Conservation (phyloP, 106 monocot genomes). For the Dioscorea alata region DNA sequence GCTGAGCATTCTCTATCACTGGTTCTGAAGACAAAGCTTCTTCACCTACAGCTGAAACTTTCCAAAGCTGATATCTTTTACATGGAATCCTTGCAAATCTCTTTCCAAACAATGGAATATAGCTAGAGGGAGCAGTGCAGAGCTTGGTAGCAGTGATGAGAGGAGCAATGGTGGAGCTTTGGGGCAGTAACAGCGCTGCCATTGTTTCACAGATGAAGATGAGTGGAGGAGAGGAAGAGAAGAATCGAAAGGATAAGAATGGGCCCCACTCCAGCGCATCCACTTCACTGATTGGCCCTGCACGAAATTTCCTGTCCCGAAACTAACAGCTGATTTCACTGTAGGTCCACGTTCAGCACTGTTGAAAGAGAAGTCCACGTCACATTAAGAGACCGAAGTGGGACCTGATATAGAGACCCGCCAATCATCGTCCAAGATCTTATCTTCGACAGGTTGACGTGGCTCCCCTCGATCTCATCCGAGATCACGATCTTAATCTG, state of each 20-base stretch:
- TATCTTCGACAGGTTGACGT: too few species aligned
- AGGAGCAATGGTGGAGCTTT: neutral
- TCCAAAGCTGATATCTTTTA: conserved; percentile 8
- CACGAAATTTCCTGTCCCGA: neutral
- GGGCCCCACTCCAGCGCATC: neutral
- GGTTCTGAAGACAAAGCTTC: conserved; percentile 14
- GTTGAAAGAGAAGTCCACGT: too few species aligned
- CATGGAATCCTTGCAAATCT: neutral
- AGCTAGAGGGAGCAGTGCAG: neutral
- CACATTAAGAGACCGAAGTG: too few species aligned
- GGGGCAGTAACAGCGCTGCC: neutral
- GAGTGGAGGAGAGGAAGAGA: neutral
- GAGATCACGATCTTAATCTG: too few species aligned
- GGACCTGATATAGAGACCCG: too few species aligned
- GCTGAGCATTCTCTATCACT: conserved; percentile 17
- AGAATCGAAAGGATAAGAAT: neutral
- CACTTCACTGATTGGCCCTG: neutral
- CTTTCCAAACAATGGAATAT: neutral
- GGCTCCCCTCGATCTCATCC: too few species aligned
- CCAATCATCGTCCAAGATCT: too few species aligned
- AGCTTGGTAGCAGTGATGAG: neutral
- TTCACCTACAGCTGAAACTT: conserved; percentile 8
- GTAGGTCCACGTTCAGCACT: too few species aligned
- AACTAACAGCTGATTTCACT: neutral
- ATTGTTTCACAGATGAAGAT: neutral